These are phyloP conservation scores for Selaginella tamariscina DNA, from an alignment of 75 land plant species.

Conservation along the genomic window DNA sequence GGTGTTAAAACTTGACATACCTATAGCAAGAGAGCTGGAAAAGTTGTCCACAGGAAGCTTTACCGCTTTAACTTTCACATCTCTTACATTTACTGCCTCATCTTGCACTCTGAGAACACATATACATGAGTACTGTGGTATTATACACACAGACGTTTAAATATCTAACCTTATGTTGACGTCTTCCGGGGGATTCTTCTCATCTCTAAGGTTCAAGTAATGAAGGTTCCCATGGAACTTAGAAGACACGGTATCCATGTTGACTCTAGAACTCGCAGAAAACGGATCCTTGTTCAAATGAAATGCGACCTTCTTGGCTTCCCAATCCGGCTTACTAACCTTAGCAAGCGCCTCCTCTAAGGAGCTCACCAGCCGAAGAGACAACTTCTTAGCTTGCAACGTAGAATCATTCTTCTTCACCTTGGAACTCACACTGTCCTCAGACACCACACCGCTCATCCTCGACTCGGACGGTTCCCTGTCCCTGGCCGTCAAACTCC, in stretches of 20 bases:
- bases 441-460: not conserved
- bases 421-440: not conserved
- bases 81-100: not conserved
- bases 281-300: conserved; percentile 11
- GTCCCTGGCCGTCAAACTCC: not conserved
- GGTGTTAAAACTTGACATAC: conserved; percentile 1
- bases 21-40: not conserved
- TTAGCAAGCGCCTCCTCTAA: conserved; percentile 14
- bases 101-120: no score
- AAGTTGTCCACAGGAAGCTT: conserved; percentile 7
- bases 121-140: not conserved
- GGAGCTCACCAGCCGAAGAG: conserved; percentile 10
- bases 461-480: conserved; percentile 6
- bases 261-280: not conserved
- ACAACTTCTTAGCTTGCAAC: conserved; percentile 9
- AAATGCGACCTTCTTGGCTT: conserved; percentile 3
- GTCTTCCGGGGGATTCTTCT: not conserved
- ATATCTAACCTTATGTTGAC: not conserved
- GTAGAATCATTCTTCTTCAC: not conserved
- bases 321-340: conserved; percentile 1
- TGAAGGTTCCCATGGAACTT: conserved; percentile 8
- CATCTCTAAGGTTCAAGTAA: not conserved
- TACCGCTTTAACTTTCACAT: not conserved
- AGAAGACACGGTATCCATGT: not conserved
- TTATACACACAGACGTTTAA: not conserved